phyloP scores from a whole-genome alignment of 106 monocot genomes.

The Dioscorea dumetorum region DNA sequence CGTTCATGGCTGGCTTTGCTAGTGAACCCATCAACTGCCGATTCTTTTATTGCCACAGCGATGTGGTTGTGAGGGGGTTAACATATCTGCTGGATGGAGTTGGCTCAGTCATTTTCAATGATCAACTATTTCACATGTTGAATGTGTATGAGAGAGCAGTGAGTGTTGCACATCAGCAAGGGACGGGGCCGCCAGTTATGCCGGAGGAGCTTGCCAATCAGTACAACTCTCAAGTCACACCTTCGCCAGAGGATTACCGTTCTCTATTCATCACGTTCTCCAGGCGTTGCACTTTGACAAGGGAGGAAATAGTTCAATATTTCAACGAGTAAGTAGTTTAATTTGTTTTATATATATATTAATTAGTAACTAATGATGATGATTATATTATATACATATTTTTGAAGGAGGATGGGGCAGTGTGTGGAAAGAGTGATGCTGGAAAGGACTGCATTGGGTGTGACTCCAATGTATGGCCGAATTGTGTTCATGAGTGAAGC shows the following conservation, averaged over 20 bases:
- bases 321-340: conserved; percentile 35
- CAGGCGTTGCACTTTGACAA: conserved; percentile 9
- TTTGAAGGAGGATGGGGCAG: conserved; percentile 37
- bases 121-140: conserved; percentile 14
- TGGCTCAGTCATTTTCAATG: conserved; percentile 47
- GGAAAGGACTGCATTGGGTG: conserved; percentile 20
- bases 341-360: not conserved
- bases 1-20: conserved; percentile 9
- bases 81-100: conserved; percentile 34
- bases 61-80: conserved; percentile 29
- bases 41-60: conserved; percentile 36
- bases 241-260: conserved; percentile 22
- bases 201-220: conserved; percentile 17
- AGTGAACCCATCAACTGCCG: conserved; percentile 17
- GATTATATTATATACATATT: no score
- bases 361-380: not conserved
- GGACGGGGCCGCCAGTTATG: not conserved
- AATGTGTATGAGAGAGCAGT: conserved; percentile 2
- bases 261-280: conserved; percentile 46
- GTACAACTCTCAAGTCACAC: not conserved
- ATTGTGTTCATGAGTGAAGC: conserved; percentile 39
- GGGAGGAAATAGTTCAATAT: conserved; percentile 26
- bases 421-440: conserved; percentile 44
- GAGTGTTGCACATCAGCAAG: conserved; percentile 2
- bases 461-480: conserved; percentile 38